Evolutionary conservation across 2,329 filamentous ascomycete species (phyloP), one percentile per base, ranked within the genome.

Genomic region (Herpotrichia juniperi): DNA sequence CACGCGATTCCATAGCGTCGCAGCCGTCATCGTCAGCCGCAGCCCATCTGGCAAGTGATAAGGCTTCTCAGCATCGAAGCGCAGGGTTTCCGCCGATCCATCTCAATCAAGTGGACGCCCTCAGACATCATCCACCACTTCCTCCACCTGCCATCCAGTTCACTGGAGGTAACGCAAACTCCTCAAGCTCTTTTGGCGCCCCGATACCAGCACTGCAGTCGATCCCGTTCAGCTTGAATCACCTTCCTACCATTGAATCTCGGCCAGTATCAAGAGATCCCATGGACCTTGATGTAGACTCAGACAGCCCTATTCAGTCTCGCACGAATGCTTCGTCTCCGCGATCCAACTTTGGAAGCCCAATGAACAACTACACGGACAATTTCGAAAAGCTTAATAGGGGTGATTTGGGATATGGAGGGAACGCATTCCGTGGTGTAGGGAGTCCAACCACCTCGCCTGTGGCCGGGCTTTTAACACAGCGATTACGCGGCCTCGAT

Each of bases 401-500:
- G 66, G 86, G 85, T 5, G 86, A 91, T 54, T 71, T 72, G 26
- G 73, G 74, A n/a, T 75, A 74, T 49, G 78, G 68, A 10, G 66
- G 67, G 6, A 71, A 71, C 35, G 69, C 66, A 14, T 72, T 70
- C 48, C 62, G 62, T 28, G 63, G 66, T n/a, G 30, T 68, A 8
- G 47, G 56, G 19, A 62, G 62, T n/a, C 51, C 62, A n/a, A 54
- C 17, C 81, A 86, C 30, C 87, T 89, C 64, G 83, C 87, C 31
- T 80, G 79, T 83, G 4, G 87, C 91, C 62, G 84, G 89, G 2
- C 73, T 94, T 14, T 76, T 94, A 14, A 90, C 90, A 10, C 85
- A 85, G 67, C 82, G 86, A 50, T 75, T 93, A 39, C 82, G 85
- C 58, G 83, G 84, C 5, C 74, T 90, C 5, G 88, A 85, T 31